Evolutionary conservation across 2,329 filamentous ascomycete species (phyloP).

Genomic region (Ampelomyces quisqualis): DNA sequence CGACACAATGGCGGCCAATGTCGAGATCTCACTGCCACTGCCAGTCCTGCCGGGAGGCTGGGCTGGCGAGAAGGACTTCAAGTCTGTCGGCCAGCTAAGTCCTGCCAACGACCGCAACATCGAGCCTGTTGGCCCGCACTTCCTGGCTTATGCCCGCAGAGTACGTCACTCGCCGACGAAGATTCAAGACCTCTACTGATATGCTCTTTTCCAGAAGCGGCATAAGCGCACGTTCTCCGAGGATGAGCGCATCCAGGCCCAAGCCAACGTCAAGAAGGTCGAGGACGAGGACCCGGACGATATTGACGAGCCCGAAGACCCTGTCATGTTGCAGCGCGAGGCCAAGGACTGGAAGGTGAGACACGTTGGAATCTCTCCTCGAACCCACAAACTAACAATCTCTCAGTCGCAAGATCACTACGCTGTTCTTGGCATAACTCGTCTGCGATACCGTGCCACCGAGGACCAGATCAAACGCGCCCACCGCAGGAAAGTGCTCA

Average conservation of each 20-base stretch:
- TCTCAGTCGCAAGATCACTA: conserved; percentile 88
- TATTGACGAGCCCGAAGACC: conserved; percentile 91
- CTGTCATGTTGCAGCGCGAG: conserved; percentile 85
- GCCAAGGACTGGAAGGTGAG: conserved; percentile 98
- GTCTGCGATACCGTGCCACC: conserved; percentile 88
- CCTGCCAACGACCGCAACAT: conserved; percentile 79
- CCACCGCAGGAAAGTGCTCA: conserved; percentile 98
- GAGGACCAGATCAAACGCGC: conserved; percentile 99
- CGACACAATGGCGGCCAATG: conserved; percentile 66
- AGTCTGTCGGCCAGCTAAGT: conserved; percentile 74
- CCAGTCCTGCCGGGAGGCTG: conserved; percentile 78
- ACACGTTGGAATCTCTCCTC: too few species aligned
- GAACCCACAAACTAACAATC: conserved; percentile 6
- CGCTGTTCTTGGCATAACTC: conserved; percentile 87
- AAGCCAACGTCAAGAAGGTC: conserved; percentile 91
- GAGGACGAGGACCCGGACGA: conserved; percentile 89
- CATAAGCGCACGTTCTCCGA: conserved; percentile 98
- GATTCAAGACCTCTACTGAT: conserved; percentile 17
- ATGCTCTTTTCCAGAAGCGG: conserved; percentile 56
- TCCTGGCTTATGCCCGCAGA: conserved; percentile 93
- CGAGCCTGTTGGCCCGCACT: conserved; percentile 95
- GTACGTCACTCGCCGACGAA: conserved; percentile 52
- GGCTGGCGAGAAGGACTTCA: conserved; percentile 90
- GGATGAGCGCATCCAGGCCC: conserved; percentile 95
- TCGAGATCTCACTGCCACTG: conserved; percentile 65